Conservation (phyloP, 2,329 filamentous ascomycete species). For the Neodidymelliopsis sp. region DNA sequence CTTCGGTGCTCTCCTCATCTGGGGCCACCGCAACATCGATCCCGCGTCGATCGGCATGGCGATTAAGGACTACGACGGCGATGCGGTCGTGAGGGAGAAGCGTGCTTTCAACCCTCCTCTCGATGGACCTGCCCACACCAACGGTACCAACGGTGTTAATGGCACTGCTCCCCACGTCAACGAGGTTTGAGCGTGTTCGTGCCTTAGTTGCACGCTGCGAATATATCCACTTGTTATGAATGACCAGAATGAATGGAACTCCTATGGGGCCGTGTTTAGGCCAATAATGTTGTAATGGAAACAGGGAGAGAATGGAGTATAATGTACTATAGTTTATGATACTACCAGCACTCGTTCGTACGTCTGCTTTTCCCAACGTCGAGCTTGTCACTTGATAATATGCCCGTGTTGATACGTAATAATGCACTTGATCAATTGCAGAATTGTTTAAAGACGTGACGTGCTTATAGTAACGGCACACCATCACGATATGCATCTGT, state of each 20-base stretch:
- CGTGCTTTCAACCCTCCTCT: slow-evolving; percentile 8
- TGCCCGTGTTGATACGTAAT: not conserved
- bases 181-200: slow-evolving; percentile 5
- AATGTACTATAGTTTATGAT: not conserved
- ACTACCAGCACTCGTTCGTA: no score
- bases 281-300: not conserved
- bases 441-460: no score
- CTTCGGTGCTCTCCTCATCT: slow-evolving; percentile 68
- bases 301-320: not conserved
- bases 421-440: no score
- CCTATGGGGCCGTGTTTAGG: not conserved
- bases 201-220: not conserved
- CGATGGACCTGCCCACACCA: slow-evolving; percentile 3
- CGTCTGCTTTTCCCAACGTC: no score
- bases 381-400: not conserved
- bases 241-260: not conserved
- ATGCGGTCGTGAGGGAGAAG: slow-evolving; percentile 35
- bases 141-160: slow-evolving; percentile 3
- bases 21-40: slow-evolving; percentile 69
- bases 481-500: no score
- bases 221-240: slow-evolving; percentile 1
- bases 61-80: slow-evolving; percentile 58
- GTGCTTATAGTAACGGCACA: no score
- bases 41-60: slow-evolving; percentile 63
- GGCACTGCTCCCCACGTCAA: slow-evolving; percentile 1